phyloP scores from a whole-genome alignment of 2,329 filamentous ascomycete species.

The Ambrosiella beaveri region DNA sequence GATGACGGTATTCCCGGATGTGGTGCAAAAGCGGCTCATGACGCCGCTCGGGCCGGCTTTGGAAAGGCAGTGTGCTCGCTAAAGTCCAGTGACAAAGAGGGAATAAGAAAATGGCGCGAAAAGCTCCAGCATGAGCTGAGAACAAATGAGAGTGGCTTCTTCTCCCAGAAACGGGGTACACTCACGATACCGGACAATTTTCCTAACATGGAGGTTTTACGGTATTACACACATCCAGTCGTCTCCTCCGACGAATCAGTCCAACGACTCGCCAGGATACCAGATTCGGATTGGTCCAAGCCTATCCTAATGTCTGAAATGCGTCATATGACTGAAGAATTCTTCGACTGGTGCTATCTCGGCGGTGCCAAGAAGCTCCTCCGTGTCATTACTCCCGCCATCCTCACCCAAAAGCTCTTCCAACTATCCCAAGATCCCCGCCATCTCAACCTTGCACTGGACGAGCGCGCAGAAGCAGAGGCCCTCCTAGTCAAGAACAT shows the following conservation, averaged over 20 bases:
- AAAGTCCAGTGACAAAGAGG: slow-evolving; percentile 38
- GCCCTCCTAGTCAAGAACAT: slow-evolving; percentile 45
- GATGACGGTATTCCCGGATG: slow-evolving; percentile 74
- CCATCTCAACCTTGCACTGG: slow-evolving; percentile 15
- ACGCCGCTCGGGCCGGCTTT: slow-evolving; percentile 78
- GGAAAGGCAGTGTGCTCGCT: slow-evolving; percentile 57
- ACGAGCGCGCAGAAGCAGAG: slow-evolving; percentile 26
- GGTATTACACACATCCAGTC: slow-evolving; percentile 76
- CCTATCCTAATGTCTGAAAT: slow-evolving; percentile 49
- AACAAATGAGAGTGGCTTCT: slow-evolving; percentile 70
- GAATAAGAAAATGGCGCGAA: slow-evolving; percentile 53
- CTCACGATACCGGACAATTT: slow-evolving; percentile 65
- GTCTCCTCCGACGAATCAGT: slow-evolving; percentile 49
- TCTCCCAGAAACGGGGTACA: slow-evolving; percentile 56
- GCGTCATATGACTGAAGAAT: slow-evolving; percentile 56
- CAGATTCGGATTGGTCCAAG: slow-evolving; percentile 40
- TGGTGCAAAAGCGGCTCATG: slow-evolving; percentile 73
- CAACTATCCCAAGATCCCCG: slow-evolving; percentile 15
- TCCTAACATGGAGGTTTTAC: slow-evolving; percentile 59
- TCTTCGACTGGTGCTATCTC: slow-evolving; percentile 71
- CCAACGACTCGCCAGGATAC: slow-evolving; percentile 29
- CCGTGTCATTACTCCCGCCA: slow-evolving; percentile 56
- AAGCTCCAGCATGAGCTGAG: slow-evolving; percentile 56
- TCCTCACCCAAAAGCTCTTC: slow-evolving; percentile 46
- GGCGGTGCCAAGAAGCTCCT: slow-evolving; percentile 74